Evolutionary conservation across 1,284 basidiomycete species (phyloP), one percentile per base, ranked within the genome.

Genomic region (Gomphus sp.): DNA sequence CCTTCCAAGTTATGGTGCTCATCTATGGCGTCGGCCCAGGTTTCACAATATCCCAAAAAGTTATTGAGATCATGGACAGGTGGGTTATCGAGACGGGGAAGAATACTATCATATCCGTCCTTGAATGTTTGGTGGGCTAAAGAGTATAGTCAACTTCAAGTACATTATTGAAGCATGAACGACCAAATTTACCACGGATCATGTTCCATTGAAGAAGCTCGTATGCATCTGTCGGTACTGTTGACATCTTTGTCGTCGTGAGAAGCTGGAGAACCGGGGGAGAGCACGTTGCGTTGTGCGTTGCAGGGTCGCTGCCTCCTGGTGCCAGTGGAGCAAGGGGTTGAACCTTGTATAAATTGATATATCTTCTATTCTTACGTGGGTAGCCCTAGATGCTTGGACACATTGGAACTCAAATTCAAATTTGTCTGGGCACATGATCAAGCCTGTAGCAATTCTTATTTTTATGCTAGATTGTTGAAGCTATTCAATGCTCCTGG

Each of bases 1-100:
- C 69, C 73, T 66, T 74, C 72, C 31, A 64, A 66, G 31, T 68
- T 63, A 62, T 74, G 72, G 56, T 74, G 73, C 12, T 65, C 55
- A 9, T 64, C 66, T 18, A 74, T 66, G 14, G 67, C 61, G 25
- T 62, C 47, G 0, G 66, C 69, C 73, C 73, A 75, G 9, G 71
- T 70, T 53, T 70, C 65, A 58, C 72, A 73, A 55, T 75, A 75
- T 1, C 73, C 73, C 10, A 76, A 62, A 57, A 75, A 76, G 62
- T 75, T 76, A 36, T 61, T 58, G 14, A 75, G 65, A 59, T 74
- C 74, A 45, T 71, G 59, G 16, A 53, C 57, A 0, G 73, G 73
- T 1, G 71, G 72, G 5, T 70, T 61, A 31, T 69, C 71, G n/a
- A 75, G 72, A 55, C 66, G 66, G 5, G 64, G 60, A 10, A 72